Evolutionary conservation across 2,329 filamentous ascomycete species (phyloP).

Genomic region (Botrytis sinoallii): DNA sequence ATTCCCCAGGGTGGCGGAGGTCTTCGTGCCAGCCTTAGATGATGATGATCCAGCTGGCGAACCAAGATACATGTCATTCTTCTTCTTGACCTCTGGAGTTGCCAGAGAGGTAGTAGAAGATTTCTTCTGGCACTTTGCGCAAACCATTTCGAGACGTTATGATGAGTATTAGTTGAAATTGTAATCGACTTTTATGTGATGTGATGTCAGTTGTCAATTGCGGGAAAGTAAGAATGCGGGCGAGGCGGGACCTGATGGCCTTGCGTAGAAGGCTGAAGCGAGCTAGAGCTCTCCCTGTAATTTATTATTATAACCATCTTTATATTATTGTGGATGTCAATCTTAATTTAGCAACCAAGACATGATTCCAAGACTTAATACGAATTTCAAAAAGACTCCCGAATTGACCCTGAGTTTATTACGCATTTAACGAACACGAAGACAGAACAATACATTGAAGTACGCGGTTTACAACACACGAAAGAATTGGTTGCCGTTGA

Average conservation of each 20-base stretch:
- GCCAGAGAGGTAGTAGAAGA: slow-evolving; percentile 56
- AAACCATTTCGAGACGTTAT: slow-evolving; percentile 53
- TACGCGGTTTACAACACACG: background rate
- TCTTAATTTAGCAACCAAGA: slow-evolving; percentile 18
- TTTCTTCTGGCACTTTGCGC: slow-evolving; percentile 62
- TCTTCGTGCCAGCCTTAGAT: slow-evolving; percentile 43
- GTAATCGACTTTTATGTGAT: slow-evolving; percentile 21
- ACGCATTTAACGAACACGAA: background rate
- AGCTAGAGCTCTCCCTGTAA: slow-evolving; percentile 11
- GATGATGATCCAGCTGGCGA: slow-evolving; percentile 48
- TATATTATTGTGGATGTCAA: slow-evolving; percentile 17
- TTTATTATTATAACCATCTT: background rate
- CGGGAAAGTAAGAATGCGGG: slow-evolving; percentile 7
- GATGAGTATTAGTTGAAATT: slow-evolving; percentile 5
- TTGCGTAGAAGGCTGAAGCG: slow-evolving; percentile 11
- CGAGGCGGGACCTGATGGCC: slow-evolving; percentile 7
- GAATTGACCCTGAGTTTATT: background rate
- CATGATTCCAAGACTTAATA: slow-evolving; percentile 14
- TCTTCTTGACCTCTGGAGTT: slow-evolving; percentile 65
- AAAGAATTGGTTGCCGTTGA: slow-evolving; percentile 9
- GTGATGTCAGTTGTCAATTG: slow-evolving; percentile 15
- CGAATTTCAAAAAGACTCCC: slow-evolving; percentile 3
- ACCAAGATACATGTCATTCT: slow-evolving; percentile 65
- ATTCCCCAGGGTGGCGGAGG: slow-evolving; percentile 54
- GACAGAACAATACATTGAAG: background rate